phyloP scores from a whole-genome alignment of 129 eudicot species.

The Dittrichia graveolens region DNA sequence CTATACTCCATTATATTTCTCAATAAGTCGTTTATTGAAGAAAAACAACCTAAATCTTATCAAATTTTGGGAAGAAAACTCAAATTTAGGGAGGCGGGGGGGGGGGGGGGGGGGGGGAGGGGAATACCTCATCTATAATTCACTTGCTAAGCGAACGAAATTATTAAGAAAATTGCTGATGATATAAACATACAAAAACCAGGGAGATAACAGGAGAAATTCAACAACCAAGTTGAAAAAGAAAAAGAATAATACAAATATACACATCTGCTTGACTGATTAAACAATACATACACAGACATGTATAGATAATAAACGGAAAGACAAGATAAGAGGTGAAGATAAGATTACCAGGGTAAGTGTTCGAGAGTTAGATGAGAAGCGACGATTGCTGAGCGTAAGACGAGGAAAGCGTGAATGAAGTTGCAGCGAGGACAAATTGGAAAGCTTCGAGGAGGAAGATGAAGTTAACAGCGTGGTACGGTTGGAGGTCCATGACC shows the following conservation, averaged over 20 bases:
- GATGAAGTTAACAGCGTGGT: conserved; percentile 23
- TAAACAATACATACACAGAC: neutral
- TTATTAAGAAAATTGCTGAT: no score
- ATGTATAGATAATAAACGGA: neutral
- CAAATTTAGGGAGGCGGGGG: no score
- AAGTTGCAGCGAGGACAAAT: conserved; percentile 41
- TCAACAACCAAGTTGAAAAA: neutral
- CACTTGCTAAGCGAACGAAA: no score
- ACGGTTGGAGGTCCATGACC: neutral
- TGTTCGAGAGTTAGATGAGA: conserved; percentile 35
- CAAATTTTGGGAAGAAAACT: no score
- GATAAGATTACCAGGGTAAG: conserved; percentile 41
- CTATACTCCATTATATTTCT: no score
- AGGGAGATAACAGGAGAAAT: no score
- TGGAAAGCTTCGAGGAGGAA: conserved; percentile 35
- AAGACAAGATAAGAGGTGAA: neutral
- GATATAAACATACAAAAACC: no score
- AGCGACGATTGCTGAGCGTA: conserved; percentile 19
- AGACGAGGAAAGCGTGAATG: conserved; percentile 30
- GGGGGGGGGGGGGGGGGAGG: no score
- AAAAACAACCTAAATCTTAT: no score
- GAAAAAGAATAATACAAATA: neutral
- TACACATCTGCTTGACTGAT: neutral
- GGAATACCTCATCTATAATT: no score
- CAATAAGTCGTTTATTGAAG: no score